phyloP scores from a whole-genome alignment of 345 rosid genomes.

The Dimocarpus longan region DNA sequence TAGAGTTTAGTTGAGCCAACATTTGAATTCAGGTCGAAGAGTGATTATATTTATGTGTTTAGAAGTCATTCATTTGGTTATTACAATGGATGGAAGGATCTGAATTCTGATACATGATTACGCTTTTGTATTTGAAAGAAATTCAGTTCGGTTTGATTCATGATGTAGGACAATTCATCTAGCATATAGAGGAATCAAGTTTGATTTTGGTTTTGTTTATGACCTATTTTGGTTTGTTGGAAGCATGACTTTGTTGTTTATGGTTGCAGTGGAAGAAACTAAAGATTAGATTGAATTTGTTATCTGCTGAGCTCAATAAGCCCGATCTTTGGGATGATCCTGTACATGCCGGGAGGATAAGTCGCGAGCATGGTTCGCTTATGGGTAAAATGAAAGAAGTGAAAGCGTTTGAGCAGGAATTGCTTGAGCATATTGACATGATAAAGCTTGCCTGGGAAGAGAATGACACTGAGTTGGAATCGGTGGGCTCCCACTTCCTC shows the following conservation, averaged over 20 bases:
- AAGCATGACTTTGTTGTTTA: constrained; percentile 18
- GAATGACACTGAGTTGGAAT: constrained; percentile 85
- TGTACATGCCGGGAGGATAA: constrained; percentile 77
- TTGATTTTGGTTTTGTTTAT: neutral
- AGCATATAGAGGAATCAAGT: neutral
- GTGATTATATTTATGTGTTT: neutral
- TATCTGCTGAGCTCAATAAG: constrained; percentile 70
- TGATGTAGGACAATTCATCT: neutral
- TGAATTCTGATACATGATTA: neutral
- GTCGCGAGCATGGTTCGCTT: constrained; percentile 84
- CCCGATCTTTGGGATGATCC: constrained; percentile 91
- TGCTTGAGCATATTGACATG: constrained; percentile 96
- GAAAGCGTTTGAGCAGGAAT: constrained; percentile 67
- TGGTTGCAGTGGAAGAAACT: constrained; percentile 79
- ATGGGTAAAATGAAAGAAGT: constrained; percentile 77
- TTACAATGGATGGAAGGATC: too few species aligned
- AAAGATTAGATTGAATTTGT: constrained; percentile 57
- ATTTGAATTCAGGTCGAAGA: neutral
- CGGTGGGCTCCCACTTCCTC: constrained; percentile 71
- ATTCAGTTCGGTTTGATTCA: neutral
- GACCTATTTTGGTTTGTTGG: neutral
- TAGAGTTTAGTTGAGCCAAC: neutral
- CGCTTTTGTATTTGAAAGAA: neutral
- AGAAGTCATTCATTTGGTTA: neutral
- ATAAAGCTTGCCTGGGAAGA: constrained; percentile 91